Conservation (phyloP, 2,329 filamentous ascomycete genomes). For the Clarireedia monteithiana region DNA sequence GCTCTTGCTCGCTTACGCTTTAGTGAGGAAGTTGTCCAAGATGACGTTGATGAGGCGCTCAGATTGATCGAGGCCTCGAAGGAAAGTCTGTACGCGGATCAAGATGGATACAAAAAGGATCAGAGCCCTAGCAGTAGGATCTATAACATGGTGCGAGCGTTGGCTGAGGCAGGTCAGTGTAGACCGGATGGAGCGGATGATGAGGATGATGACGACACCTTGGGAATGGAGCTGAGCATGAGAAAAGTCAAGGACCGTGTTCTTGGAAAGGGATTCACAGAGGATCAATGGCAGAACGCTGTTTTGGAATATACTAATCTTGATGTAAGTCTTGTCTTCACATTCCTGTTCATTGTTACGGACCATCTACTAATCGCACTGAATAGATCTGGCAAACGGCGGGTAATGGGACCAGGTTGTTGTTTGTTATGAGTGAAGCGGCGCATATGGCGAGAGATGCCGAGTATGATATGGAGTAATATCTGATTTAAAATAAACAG, state of each 20-base stretch:
- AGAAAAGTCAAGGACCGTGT: slow-evolving; percentile 85
- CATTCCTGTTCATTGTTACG: slow-evolving; percentile 31
- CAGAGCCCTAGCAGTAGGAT: slow-evolving; percentile 83
- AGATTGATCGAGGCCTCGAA: slow-evolving; percentile 90
- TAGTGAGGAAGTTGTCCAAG: slow-evolving; percentile 72
- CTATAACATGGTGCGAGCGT: slow-evolving; percentile 84
- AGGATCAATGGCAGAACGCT: slow-evolving; percentile 80
- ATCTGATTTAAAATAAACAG: neutral
- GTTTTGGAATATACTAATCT: slow-evolving; percentile 83
- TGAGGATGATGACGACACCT: slow-evolving; percentile 63
- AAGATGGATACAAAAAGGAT: slow-evolving; percentile 50
- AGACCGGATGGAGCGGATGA: slow-evolving; percentile 39
- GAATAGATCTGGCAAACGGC: slow-evolving; percentile 70
- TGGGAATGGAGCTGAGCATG: slow-evolving; percentile 70
- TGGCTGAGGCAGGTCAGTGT: slow-evolving; percentile 73
- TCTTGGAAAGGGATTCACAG: slow-evolving; percentile 92
- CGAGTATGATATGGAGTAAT: slow-evolving; percentile 21
- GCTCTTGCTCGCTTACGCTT: slow-evolving; percentile 90
- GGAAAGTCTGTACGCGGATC: slow-evolving; percentile 74
- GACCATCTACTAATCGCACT: neutral
- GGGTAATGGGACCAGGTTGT: slow-evolving; percentile 59
- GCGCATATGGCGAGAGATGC: slow-evolving; percentile 31
- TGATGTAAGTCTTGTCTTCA: slow-evolving; percentile 60
- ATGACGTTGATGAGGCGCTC: slow-evolving; percentile 93
- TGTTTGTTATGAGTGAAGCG: slow-evolving; percentile 58